phyloP scores from a whole-genome alignment of 2,329 filamentous ascomycete species.

The Davidsoniella virescens region DNA sequence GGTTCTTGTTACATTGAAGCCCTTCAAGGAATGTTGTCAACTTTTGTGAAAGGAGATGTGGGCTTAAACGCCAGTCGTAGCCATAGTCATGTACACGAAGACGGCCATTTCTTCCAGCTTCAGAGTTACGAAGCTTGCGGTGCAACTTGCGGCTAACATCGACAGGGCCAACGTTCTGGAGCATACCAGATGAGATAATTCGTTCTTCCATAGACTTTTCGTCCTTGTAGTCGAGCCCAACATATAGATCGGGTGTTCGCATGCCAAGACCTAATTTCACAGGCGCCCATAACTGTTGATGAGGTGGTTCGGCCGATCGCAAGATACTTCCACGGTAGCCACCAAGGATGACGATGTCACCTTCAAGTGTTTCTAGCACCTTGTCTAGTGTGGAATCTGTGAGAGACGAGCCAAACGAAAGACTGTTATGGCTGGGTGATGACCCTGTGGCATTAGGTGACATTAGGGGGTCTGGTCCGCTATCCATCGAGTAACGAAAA shows the following conservation, averaged over 20 bases:
- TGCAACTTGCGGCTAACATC: slow-evolving; percentile 75
- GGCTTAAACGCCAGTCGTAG: slow-evolving; percentile 87
- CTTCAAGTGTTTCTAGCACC: slow-evolving; percentile 51
- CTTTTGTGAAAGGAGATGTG: slow-evolving; percentile 53
- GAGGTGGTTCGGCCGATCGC: slow-evolving; percentile 62
- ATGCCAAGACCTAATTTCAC: slow-evolving; percentile 86
- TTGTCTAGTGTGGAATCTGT: slow-evolving; percentile 29
- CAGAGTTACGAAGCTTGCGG: slow-evolving; percentile 56
- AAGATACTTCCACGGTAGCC: slow-evolving; percentile 86
- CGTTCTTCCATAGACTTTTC: slow-evolving; percentile 68
- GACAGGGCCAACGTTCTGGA: slow-evolving; percentile 81
- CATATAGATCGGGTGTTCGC: slow-evolving; percentile 78
- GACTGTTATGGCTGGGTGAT: background rate
- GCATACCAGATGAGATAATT: slow-evolving; percentile 75
- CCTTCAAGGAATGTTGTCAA: slow-evolving; percentile 58
- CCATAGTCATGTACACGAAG: slow-evolving; percentile 78
- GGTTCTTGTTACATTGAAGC: slow-evolving; percentile 53
- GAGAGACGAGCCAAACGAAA: slow-evolving; percentile 1
- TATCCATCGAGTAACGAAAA: slow-evolving; percentile 25
- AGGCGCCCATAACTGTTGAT: slow-evolving; percentile 85
- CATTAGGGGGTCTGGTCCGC: slow-evolving; percentile 12
- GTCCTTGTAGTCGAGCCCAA: slow-evolving; percentile 65
- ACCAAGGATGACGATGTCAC: slow-evolving; percentile 76
- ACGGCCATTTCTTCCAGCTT: slow-evolving; percentile 54
- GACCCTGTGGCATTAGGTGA: slow-evolving; percentile 15